Conservation (phyloP, 139 green algal species). For the Coelastrella sp. region DNA sequence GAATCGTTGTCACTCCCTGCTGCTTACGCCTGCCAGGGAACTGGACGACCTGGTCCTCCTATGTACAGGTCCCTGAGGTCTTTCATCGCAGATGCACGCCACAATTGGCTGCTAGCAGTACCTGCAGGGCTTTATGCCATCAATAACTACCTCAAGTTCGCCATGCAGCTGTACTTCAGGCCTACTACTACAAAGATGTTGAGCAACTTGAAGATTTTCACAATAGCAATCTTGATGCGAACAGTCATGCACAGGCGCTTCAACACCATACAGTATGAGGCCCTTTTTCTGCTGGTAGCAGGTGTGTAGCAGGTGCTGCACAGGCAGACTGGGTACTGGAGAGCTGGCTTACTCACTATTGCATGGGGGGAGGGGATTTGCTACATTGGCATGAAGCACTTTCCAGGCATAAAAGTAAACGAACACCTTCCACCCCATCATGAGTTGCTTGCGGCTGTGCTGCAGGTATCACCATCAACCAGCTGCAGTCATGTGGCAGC, state of each 20-base stretch:
- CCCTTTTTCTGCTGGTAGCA: conserved; percentile 92
- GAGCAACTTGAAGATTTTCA: conserved; percentile 92
- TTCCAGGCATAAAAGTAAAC: background rate
- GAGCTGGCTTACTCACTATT: background rate
- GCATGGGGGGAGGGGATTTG: too few relatives aligned
- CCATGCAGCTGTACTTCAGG: conserved; percentile 61
- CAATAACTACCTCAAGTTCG: conserved; percentile 96
- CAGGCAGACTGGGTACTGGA: background rate
- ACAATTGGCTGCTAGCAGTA: conserved; percentile 91
- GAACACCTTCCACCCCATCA: background rate
- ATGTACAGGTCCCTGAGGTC: conserved; percentile 72
- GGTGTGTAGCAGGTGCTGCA: conserved; percentile 43
- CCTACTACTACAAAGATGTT: conserved; percentile 99
- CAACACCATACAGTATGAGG: conserved; percentile 92
- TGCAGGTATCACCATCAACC: conserved; percentile 95
- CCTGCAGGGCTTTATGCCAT: conserved; percentile 92
- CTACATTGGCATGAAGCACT: too few relatives aligned
- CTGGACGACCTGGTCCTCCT: conserved; percentile 71
- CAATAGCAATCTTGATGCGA: conserved; percentile 92
- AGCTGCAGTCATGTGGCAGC: conserved; percentile 71
- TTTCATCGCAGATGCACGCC: conserved; percentile 75
- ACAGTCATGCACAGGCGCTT: conserved; percentile 85
- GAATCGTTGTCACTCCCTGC: background rate
- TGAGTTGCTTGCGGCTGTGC: background rate
- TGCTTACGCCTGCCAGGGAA: conserved; percentile 66